These are phyloP conservation scores for Przewalskia tangutica DNA, from an alignment of 257 asterid species.

Conservation along the genomic window DNA sequence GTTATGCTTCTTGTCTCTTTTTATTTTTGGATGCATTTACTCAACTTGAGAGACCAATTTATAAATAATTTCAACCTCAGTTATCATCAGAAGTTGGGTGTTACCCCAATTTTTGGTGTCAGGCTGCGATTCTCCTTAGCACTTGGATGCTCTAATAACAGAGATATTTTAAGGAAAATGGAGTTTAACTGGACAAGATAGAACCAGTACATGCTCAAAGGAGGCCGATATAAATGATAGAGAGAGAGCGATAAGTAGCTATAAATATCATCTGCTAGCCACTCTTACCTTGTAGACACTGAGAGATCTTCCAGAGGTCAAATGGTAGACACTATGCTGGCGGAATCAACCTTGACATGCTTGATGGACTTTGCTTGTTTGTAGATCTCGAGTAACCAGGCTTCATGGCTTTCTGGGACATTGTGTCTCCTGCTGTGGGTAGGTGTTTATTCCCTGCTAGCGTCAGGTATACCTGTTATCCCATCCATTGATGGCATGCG, in stretches of 20 bases:
- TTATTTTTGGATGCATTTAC: not conserved
- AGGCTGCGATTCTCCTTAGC: not conserved
- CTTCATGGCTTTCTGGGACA: constrained; percentile 30
- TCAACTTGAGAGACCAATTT: not conserved
- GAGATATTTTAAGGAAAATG: not conserved
- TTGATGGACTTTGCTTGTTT: constrained; percentile 22
- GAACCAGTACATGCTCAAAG: constrained; percentile 32
- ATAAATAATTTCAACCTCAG: not conserved
- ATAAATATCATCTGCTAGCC: constrained; percentile 11
- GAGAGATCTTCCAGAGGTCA: constrained; percentile 17
- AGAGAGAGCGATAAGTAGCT: constrained; percentile 8
- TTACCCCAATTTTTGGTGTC: not conserved
- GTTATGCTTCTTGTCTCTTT: not conserved
- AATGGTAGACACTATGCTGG: constrained; percentile 12
- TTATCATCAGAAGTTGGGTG: not conserved
- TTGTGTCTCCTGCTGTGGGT: constrained; percentile 1
- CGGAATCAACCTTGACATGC: constrained; percentile 17
- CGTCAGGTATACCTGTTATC: not conserved
- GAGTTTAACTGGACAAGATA: not conserved
- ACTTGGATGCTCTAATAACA: not conserved
- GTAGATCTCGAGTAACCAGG: constrained; percentile 36
- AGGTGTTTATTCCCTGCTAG: not conserved
- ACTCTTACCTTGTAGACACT: not conserved
- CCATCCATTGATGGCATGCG: constrained; percentile 38
- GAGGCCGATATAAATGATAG: constrained; percentile 32